Evolutionary conservation across 768 basidiomycete species (phyloP).

Genomic region (Lactarius deliciosus): DNA sequence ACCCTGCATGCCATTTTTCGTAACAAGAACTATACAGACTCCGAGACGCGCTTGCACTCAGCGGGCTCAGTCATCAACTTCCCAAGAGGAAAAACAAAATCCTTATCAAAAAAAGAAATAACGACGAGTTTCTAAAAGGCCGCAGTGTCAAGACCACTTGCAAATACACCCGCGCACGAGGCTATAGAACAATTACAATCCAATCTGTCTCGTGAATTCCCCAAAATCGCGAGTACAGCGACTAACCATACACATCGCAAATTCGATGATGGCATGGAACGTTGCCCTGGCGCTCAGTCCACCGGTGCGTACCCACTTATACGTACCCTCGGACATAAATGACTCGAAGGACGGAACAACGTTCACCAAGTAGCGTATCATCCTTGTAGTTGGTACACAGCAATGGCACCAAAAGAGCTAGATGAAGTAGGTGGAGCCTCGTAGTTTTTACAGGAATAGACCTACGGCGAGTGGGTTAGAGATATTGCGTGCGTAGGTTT

Average conservation of each 20-base stretch:
- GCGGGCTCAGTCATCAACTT: not conserved
- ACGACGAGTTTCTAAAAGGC: not conserved
- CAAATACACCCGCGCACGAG: not conserved
- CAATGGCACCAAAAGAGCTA: not conserved
- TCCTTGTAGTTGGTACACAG: not conserved
- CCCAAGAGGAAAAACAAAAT: not conserved
- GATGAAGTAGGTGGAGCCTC: not conserved
- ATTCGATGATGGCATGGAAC: slow-evolving; percentile 9
- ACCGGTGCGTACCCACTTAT: not conserved
- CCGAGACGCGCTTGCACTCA: not conserved
- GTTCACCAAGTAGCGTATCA: not conserved
- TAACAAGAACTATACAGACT: not conserved
- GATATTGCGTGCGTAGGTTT: not conserved
- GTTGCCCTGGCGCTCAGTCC: slow-evolving; percentile 4
- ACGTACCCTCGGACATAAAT: not conserved
- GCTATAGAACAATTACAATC: not conserved
- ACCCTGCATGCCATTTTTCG: not conserved
- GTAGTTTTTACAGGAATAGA: not conserved
- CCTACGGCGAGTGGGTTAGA: not conserved
- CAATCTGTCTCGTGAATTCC: slow-evolving; percentile 1
- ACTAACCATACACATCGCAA: slow-evolving; percentile 20
- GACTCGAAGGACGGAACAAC: slow-evolving; percentile 6
- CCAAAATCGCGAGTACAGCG: not conserved
- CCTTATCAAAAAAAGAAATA: not conserved
- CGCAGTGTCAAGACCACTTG: not conserved